These are phyloP conservation scores for Saturnispora zaruensis DNA, from an alignment of 805 yeast genomes.

Conservation along the genomic window DNA sequence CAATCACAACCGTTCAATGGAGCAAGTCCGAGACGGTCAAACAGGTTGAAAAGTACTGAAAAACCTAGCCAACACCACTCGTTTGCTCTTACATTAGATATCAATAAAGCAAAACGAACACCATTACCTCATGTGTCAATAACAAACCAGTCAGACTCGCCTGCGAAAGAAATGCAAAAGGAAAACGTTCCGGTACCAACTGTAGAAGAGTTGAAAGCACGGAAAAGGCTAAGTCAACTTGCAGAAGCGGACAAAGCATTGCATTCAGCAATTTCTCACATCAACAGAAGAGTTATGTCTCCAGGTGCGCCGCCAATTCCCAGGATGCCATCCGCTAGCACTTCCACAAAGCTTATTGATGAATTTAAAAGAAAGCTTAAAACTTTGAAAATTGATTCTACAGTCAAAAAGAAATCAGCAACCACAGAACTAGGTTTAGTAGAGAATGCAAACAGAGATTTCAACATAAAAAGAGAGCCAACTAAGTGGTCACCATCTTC, in stretches of 20 bases:
- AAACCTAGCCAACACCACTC: background rate
- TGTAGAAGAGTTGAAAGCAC: constrained; percentile 4
- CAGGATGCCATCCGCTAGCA: constrained; percentile 11
- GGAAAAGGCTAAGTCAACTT: background rate
- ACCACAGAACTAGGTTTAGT: background rate
- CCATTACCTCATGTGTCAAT: background rate
- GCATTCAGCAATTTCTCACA: background rate
- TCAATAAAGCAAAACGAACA: background rate
- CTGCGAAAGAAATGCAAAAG: background rate
- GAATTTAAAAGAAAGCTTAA: constrained; percentile 20
- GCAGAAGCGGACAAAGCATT: background rate
- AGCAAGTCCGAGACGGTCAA: background rate
- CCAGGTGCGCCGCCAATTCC: constrained; percentile 19
- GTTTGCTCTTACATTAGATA: background rate
- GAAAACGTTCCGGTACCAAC: constrained; percentile 5
- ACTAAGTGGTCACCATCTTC: background rate
- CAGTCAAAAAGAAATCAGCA: background rate
- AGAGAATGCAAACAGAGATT: background rate
- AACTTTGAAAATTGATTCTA: constrained; percentile 7
- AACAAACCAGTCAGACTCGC: background rate
- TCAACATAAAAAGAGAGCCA: background rate
- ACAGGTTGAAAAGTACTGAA: background rate
- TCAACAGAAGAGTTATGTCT: background rate
- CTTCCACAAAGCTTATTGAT: constrained; percentile 16
- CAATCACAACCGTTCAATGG: background rate